Conservation (phyloP, 257 asterid genomes). For the Lantana camara region DNA sequence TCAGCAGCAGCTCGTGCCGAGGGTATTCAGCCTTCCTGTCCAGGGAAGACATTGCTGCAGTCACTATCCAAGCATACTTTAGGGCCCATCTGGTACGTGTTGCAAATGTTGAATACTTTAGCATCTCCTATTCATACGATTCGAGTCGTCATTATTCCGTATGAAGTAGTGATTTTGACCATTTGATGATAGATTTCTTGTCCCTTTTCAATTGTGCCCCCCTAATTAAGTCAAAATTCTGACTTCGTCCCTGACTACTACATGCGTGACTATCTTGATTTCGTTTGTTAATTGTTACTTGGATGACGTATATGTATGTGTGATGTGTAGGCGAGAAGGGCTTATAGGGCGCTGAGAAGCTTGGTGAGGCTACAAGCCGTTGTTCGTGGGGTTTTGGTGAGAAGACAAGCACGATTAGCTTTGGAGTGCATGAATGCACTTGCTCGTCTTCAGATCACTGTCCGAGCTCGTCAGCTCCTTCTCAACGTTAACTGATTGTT, state of each 20-base stretch:
- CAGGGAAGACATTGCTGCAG: slow-evolving; percentile 68
- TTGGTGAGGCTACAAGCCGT: slow-evolving; percentile 78
- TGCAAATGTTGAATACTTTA: too few relatives aligned
- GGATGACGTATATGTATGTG: not conserved
- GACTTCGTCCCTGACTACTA: too few relatives aligned
- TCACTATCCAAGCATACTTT: slow-evolving; percentile 66
- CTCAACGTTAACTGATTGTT: slow-evolving; percentile 19
- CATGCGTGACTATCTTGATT: too few relatives aligned
- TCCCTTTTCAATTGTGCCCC: too few relatives aligned
- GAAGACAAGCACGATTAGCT: slow-evolving; percentile 78
- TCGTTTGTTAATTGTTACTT: too few relatives aligned
- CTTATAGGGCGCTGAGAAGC: slow-evolving; percentile 63
- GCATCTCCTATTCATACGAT: too few relatives aligned
- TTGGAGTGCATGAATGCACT: slow-evolving; percentile 77
- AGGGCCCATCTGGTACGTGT: slow-evolving; percentile 69
- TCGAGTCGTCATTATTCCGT: too few relatives aligned
- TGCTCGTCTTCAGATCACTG: slow-evolving; percentile 67
- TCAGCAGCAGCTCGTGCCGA: slow-evolving; percentile 16
- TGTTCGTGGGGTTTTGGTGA: slow-evolving; percentile 67
- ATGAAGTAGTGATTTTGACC: too few relatives aligned
- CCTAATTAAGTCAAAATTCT: too few relatives aligned
- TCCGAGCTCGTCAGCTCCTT: slow-evolving; percentile 68
- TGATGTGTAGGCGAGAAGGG: slow-evolving; percentile 59
- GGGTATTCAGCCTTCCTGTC: slow-evolving; percentile 28
- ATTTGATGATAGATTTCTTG: too few relatives aligned